phyloP scores from a whole-genome alignment of 1,284 basidiomycete genomes.

The Heterobasidion irregulare region DNA sequence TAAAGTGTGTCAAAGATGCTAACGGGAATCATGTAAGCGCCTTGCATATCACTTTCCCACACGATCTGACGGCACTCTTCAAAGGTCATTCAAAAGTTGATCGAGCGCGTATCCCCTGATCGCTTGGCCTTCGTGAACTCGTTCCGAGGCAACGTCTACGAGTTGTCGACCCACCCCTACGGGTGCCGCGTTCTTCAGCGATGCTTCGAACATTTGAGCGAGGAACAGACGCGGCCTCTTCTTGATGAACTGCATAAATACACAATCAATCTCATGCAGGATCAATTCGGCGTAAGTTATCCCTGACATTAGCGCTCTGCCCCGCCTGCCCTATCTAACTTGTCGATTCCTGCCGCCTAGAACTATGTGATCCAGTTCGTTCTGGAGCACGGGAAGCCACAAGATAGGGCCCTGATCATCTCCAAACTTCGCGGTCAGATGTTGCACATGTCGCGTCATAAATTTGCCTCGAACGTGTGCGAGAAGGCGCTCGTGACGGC shows the following conservation, averaged over 20 bases:
- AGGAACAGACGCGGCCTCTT: constrained; percentile 61
- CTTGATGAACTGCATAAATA: constrained; percentile 82
- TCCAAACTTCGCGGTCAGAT: constrained; percentile 73
- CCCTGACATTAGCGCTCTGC: constrained; percentile 1
- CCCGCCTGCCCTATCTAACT: not conserved
- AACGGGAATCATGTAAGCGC: constrained; percentile 89
- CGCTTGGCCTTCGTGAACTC: constrained; percentile 70
- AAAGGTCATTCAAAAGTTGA: constrained; percentile 76
- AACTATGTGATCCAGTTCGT: constrained; percentile 97
- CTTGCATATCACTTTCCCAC: not conserved
- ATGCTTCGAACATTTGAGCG: constrained; percentile 81
- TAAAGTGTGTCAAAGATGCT: constrained; percentile 86
- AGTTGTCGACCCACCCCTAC: constrained; percentile 86
- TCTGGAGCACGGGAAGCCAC: constrained; percentile 67
- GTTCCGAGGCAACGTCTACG: constrained; percentile 80
- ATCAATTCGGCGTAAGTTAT: constrained; percentile 77
- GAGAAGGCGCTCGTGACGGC: constrained; percentile 83
- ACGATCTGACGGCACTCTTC: not conserved
- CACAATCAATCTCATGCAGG: constrained; percentile 68
- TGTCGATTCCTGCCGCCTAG: constrained; percentile 26
- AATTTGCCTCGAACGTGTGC: constrained; percentile 96
- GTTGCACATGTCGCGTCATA: constrained; percentile 78
- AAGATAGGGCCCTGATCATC: constrained; percentile 69
- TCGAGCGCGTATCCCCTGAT: constrained; percentile 74
- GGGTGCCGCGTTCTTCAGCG: constrained; percentile 95